phyloP scores from a whole-genome alignment of 805 yeast genomes.

The Starmerella apis region DNA sequence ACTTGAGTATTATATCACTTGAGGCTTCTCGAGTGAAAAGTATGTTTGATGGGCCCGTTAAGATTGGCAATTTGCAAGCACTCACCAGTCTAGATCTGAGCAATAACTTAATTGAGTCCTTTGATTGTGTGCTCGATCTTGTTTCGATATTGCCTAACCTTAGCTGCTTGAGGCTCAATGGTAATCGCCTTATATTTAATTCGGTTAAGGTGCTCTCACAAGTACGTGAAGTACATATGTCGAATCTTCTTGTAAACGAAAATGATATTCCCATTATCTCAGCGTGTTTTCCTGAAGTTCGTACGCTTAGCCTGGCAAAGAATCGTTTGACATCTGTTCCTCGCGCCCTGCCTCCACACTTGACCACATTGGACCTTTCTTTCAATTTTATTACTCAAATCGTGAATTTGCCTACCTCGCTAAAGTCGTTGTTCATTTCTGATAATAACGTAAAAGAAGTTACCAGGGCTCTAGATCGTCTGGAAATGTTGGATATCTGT shows the following conservation, averaged over 20 bases:
- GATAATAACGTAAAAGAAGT: neutral
- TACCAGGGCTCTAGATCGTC: neutral
- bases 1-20: slow-evolving; percentile 43
- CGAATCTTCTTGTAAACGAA: slow-evolving; percentile 27
- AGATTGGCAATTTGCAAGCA: neutral
- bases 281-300: slow-evolving; percentile 14
- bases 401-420: neutral
- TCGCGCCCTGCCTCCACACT: slow-evolving; percentile 4
- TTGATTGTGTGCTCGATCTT: slow-evolving; percentile 36
- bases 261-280: slow-evolving; percentile 2
- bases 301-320: slow-evolving; percentile 16
- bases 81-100: slow-evolving; percentile 45
- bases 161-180: slow-evolving; percentile 39
- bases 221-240: slow-evolving; percentile 31
- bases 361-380: slow-evolving; percentile 33
- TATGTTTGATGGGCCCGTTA: neutral
- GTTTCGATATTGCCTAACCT: slow-evolving; percentile 33
- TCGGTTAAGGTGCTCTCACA: neutral
- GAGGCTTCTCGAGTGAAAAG: slow-evolving; percentile 34
- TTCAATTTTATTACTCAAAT: slow-evolving; percentile 31
- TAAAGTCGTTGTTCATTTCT: neutral
- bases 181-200: slow-evolving; percentile 29
- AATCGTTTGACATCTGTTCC: slow-evolving; percentile 36
- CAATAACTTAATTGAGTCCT: slow-evolving; percentile 43
- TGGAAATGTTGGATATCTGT: neutral